Evolutionary conservation across 768 basidiomycete species (phyloP), one percentile per base, ranked within the genome.

Genomic region (Lactarius pseudohatsudake): DNA sequence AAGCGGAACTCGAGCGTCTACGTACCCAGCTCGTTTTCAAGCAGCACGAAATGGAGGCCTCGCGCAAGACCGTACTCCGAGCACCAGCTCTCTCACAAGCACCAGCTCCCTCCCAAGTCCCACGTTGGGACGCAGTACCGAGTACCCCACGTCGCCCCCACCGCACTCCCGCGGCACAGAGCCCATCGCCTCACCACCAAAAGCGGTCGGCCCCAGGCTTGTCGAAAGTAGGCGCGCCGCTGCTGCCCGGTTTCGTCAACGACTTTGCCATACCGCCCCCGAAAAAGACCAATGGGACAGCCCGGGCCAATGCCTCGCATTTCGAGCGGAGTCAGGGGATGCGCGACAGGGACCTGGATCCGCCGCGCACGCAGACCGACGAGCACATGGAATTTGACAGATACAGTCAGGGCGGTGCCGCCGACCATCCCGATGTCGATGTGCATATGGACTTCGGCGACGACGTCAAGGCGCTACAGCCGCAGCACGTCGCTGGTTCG

Each of bases 21-120:
- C 64, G 64, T 22, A 71, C 70, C 22, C 70, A 71, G 36, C 68
- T 70, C 6, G 20, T 60, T 20, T 71, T 71, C 57, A 66, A 71
- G 34, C 64, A 71, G 54, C 65, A 69, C 36, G 70, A 71, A 57
- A 43, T 66, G 20, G 65, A 69, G 32, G 26, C 65, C 3, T 64
- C 70, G 58, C 61, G 64, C 26, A 61, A 22, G 58, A 38, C 53
- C 15, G 55, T 16, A 2, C 13, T 26, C 13, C 63, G 59, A 40
- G 41, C 40, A 18, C 57, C 57, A 4, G 59, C 28, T 11, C n/a
- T 59, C 43, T 65, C 68, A 4, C 64, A 69, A 40, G 28, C 32
- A 4, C 50, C 40, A 1, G 40, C 13, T 38, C 43, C 47, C 1
- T 28, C 68, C 30, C 61, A 69, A 50, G 53, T 54, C 30, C 64